Conservation (phyloP, 768 basidiomycete species). For the Tulasnella sp. region DNA sequence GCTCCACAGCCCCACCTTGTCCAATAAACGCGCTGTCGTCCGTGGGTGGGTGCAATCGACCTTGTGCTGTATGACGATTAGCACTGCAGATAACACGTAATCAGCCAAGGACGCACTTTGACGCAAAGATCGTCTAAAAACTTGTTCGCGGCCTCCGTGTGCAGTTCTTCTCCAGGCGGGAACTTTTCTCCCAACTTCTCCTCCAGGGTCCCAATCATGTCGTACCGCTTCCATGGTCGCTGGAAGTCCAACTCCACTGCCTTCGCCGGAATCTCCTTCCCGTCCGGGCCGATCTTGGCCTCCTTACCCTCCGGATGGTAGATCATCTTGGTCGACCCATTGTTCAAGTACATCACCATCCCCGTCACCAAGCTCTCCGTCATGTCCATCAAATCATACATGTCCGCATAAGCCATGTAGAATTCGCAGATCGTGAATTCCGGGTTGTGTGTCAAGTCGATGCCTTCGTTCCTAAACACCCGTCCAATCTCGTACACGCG, state of each 20-base stretch:
- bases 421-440: slow-evolving; percentile 99
- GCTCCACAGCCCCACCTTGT: slow-evolving; percentile 49
- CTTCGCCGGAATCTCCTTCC: slow-evolving; percentile 28
- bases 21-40: slow-evolving; percentile 86
- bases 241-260: slow-evolving; percentile 72
- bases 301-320: slow-evolving; percentile 95
- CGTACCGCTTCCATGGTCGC: slow-evolving; percentile 94
- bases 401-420: slow-evolving; percentile 99
- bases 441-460: slow-evolving; percentile 98
- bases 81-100: background rate
- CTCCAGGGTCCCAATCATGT: slow-evolving; percentile 95
- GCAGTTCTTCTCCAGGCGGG: slow-evolving; percentile 82
- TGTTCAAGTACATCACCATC: slow-evolving; percentile 74
- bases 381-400: slow-evolving; percentile 97
- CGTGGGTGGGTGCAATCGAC: slow-evolving; percentile 94
- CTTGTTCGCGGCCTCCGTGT: slow-evolving; percentile 75
- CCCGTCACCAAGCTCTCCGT: slow-evolving; percentile 86
- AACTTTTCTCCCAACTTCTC: slow-evolving; percentile 85
- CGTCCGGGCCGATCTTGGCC: slow-evolving; percentile 31
- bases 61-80: slow-evolving; percentile 49
- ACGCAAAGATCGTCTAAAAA: slow-evolving; percentile 73
- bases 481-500: slow-evolving; percentile 98
- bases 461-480: slow-evolving; percentile 96
- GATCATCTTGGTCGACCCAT: slow-evolving; percentile 61
- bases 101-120: slow-evolving; percentile 43